A percentile compares a stretch with the other conserved stretches of the same genome.
These are phyloP conservation scores for Alternaria ventricosa DNA, from an alignment of 2,329 filamentous ascomycete species.

Conservation along the genomic window DNA sequence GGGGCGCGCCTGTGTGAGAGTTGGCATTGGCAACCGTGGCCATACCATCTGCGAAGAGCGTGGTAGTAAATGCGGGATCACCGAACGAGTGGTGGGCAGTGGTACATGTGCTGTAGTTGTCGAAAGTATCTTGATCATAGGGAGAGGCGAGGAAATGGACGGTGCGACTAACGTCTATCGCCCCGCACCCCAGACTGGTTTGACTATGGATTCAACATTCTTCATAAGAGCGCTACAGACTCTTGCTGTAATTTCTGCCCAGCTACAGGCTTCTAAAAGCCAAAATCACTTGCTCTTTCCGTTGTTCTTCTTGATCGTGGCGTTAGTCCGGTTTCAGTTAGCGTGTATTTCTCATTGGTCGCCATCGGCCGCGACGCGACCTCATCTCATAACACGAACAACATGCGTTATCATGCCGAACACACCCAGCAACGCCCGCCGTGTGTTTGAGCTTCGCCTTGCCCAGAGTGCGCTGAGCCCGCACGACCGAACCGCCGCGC, in stretches of 20 bases:
- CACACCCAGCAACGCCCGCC: not conserved
- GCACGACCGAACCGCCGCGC: not conserved
- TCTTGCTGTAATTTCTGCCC: not conserved
- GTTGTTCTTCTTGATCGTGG: not conserved
- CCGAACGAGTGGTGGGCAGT: not conserved
- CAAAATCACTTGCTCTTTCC: not conserved
- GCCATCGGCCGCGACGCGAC: not conserved
- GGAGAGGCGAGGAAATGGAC: not conserved
- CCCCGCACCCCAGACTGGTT: not conserved
- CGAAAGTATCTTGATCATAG: not conserved
- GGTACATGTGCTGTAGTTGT: not conserved
- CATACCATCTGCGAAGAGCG: not conserved
- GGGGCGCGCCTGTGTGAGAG: conserved; percentile 49
- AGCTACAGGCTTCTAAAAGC: not conserved
- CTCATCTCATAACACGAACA: not conserved
- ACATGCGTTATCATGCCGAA: not conserved
- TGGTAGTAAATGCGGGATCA: not conserved
- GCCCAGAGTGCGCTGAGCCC: not conserved
- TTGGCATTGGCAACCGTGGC: not conserved
- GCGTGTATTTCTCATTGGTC: not conserved
- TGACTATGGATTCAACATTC: not conserved
- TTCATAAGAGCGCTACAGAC: not conserved
- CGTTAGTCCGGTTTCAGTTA: not conserved
- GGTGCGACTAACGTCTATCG: not conserved
- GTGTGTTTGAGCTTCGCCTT: not conserved